Percentiles rank a stretch among this genome's conserved stretches.
Conservation (phyloP, 2,329 filamentous ascomycete species). For the Colletotrichum brevisporum region DNA sequence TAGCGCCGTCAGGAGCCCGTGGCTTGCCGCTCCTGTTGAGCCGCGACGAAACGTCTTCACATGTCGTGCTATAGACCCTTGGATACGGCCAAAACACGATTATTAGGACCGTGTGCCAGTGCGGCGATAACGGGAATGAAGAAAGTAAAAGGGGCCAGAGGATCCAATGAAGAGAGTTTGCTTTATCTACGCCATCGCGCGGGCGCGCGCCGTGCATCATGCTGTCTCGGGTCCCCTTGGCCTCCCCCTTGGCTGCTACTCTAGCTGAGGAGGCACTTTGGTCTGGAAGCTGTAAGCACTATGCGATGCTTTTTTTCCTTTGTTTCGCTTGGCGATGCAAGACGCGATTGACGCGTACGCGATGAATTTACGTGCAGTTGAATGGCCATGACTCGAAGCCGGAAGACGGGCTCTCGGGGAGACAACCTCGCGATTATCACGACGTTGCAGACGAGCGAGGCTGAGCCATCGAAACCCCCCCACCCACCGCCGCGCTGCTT, state of each 20-base stretch:
- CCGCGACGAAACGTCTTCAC: constrained; percentile 27
- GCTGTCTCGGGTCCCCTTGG: constrained; percentile 18
- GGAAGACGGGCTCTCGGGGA: background rate
- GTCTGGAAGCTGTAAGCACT: background rate
- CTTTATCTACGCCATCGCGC: constrained; percentile 25
- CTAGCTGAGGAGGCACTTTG: background rate
- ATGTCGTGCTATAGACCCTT: constrained; percentile 31
- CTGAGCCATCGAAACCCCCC: constrained; percentile 11
- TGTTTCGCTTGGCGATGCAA: constrained; percentile 2
- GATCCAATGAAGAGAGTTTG: constrained; percentile 33
- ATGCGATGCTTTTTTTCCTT: constrained; percentile 2
- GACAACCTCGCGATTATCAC: constrained; percentile 3
- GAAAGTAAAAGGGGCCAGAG: background rate
- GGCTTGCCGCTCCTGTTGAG: background rate
- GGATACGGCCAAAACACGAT: background rate
- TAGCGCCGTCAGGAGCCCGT: background rate
- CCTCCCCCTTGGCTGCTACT: background rate
- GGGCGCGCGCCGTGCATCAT: constrained; percentile 18
- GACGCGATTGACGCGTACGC: background rate
- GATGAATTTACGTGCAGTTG: background rate
- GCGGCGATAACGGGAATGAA: constrained; percentile 29
- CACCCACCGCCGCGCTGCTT: too few relatives aligned
- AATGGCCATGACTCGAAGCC: background rate
- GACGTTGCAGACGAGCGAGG: constrained; percentile 33
- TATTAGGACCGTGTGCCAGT: constrained; percentile 21